Conservation (phyloP, 805 yeast species). For the Saccharomycopsis microspora region DNA sequence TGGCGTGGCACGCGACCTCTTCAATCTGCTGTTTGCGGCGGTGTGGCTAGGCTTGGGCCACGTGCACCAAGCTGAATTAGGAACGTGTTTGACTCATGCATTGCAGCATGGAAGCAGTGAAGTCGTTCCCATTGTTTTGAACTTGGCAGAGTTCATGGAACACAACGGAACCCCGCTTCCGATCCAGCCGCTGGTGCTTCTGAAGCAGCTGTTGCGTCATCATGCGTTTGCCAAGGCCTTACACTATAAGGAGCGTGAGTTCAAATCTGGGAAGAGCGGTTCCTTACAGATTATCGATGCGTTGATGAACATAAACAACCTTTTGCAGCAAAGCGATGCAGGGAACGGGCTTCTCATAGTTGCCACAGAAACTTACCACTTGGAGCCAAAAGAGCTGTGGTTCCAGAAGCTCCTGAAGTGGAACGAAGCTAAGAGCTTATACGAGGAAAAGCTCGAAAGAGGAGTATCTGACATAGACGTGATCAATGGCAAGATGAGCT, state of each 20-base stretch:
- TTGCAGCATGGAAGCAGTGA: slow-evolving; percentile 81
- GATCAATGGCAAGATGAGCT: slow-evolving; percentile 96
- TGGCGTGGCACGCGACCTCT: slow-evolving; percentile 81
- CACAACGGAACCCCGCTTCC: slow-evolving; percentile 94
- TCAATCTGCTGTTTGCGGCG: slow-evolving; percentile 89
- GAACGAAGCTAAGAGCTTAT: slow-evolving; percentile 95
- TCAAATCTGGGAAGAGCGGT: slow-evolving; percentile 39
- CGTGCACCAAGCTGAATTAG: slow-evolving; percentile 81
- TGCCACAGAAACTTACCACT: slow-evolving; percentile 82
- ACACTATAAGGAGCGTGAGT: slow-evolving; percentile 91
- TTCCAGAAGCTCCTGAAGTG: slow-evolving; percentile 92
- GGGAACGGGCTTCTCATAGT: slow-evolving; percentile 94
- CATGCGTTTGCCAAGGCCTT: slow-evolving; percentile 97
- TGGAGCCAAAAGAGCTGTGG: slow-evolving; percentile 95
- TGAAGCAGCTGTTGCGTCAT: slow-evolving; percentile 87
- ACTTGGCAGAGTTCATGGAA: slow-evolving; percentile 93
- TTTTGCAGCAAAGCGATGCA: slow-evolving; percentile 92
- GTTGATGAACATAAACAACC: slow-evolving; percentile 84
- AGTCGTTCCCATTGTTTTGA: slow-evolving; percentile 78
- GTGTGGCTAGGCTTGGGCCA: slow-evolving; percentile 91
- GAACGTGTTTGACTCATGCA: slow-evolving; percentile 77
- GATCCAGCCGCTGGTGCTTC: slow-evolving; percentile 77
- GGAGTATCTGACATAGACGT: slow-evolving; percentile 51
- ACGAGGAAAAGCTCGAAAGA: slow-evolving; percentile 44
- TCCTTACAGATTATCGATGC: slow-evolving; percentile 87